Percentiles rank a stretch among this genome's conserved stretches.
Evolutionary conservation across 1,284 basidiomycete genomes (phyloP).

Genomic region (Stereum hirsutum): DNA sequence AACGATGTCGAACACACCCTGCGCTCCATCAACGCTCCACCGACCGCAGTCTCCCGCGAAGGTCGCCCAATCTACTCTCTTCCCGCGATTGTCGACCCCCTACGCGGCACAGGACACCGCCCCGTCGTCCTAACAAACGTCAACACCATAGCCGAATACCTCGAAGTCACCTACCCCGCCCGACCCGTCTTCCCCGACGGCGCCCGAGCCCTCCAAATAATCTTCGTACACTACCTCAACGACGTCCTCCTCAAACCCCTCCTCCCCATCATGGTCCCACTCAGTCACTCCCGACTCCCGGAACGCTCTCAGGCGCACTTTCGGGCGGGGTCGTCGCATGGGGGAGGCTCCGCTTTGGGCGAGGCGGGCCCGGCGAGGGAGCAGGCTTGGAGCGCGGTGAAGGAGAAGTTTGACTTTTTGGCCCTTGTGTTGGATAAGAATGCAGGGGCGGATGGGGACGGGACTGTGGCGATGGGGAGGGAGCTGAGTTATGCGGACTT

Average conservation of each 20-base stretch:
- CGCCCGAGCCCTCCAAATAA: constrained; percentile 50
- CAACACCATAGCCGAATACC: constrained; percentile 58
- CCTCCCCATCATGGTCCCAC: constrained; percentile 58
- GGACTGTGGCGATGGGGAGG: constrained; percentile 53
- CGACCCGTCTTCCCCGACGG: constrained; percentile 62
- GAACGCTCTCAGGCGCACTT: constrained; percentile 46
- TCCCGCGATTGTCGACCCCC: constrained; percentile 49
- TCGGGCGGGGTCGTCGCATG: constrained; percentile 15
- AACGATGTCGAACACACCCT: constrained; percentile 55
- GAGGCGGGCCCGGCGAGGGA: constrained; percentile 40
- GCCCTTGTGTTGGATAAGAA: constrained; percentile 59
- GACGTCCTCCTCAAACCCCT: constrained; percentile 59
- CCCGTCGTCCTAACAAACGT: constrained; percentile 45
- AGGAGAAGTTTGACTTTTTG: constrained; percentile 57
- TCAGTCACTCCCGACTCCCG: constrained; percentile 52
- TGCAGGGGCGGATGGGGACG: constrained; percentile 38
- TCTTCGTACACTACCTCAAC: constrained; percentile 63
- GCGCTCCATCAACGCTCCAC: constrained; percentile 46
- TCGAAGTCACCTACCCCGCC: constrained; percentile 59
- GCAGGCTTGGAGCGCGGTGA: constrained; percentile 52
- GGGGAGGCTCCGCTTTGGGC: constrained; percentile 16
- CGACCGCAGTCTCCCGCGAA: constrained; percentile 41
- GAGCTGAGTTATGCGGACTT: constrained; percentile 66
- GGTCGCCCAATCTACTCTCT: constrained; percentile 56
- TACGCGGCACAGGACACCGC: constrained; percentile 19